A percentile compares a stretch with the other conserved stretches of the same genome.
Conservation (phyloP, 768 basidiomycete species). For the Boletus reticulatus region DNA sequence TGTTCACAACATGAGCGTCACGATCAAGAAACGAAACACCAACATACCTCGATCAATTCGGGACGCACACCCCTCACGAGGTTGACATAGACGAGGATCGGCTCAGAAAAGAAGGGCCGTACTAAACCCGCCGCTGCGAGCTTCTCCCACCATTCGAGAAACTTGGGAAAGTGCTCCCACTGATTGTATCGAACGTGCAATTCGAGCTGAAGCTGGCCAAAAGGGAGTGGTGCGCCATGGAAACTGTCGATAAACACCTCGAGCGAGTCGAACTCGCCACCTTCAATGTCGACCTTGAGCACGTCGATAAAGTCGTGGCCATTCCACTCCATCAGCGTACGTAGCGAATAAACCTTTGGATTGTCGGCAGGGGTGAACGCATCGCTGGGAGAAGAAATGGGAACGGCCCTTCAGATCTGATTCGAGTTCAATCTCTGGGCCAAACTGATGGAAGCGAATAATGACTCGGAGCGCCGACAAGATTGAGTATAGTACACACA, state of each 20-base stretch:
- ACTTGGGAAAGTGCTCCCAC: slow-evolving; percentile 53
- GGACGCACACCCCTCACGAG: slow-evolving; percentile 37
- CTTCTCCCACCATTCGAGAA: slow-evolving; percentile 68
- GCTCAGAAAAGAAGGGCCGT: slow-evolving; percentile 70
- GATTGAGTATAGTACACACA: not conserved
- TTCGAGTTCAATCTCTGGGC: slow-evolving; percentile 39
- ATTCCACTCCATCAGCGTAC: slow-evolving; percentile 55
- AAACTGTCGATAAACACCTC: slow-evolving; percentile 45
- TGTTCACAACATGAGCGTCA: not conserved
- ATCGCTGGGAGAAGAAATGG: slow-evolving; percentile 46
- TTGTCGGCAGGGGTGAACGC: not conserved
- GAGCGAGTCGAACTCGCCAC: slow-evolving; percentile 64
- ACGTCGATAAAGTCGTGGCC: slow-evolving; percentile 62
- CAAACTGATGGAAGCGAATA: not conserved
- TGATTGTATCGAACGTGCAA: slow-evolving; percentile 51
- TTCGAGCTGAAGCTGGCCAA: slow-evolving; percentile 72
- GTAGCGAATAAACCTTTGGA: slow-evolving; percentile 31
- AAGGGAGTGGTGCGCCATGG: slow-evolving; percentile 50
- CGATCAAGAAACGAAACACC: no score
- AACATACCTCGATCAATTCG: slow-evolving; percentile 39
- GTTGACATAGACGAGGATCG: slow-evolving; percentile 47
- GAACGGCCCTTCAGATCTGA: slow-evolving; percentile 32
- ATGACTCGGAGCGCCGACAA: not conserved
- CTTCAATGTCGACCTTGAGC: slow-evolving; percentile 61
- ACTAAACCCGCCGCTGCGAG: slow-evolving; percentile 69